Evolutionary conservation across 257 asterid genomes (phyloP).

Genomic region (Fraxinus quadrangulata): DNA sequence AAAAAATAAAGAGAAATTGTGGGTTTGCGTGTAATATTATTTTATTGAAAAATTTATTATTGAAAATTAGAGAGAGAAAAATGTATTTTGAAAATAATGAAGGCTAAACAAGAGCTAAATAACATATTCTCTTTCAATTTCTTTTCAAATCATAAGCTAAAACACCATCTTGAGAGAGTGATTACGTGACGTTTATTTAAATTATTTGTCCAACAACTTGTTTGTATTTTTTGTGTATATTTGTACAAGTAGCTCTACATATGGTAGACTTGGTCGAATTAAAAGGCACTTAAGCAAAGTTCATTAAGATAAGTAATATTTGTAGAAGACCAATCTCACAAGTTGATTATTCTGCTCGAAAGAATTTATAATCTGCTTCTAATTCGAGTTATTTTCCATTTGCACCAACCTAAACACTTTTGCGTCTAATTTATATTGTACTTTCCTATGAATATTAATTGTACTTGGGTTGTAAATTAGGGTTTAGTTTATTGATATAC

Average conservation of each 20-base stretch:
- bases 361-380: background rate
- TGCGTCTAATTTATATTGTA: background rate
- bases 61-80: too few relatives aligned
- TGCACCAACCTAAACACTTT: background rate
- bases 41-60: too few relatives aligned
- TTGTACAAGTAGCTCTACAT: background rate
- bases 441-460: background rate
- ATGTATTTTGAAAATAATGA: too few relatives aligned
- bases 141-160: background rate
- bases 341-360: background rate
- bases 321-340: background rate
- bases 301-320: background rate
- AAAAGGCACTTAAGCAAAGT: too few relatives aligned
- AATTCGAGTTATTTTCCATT: background rate
- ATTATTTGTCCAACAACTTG: background rate
- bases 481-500: conserved; percentile 33
- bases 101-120: too few relatives aligned
- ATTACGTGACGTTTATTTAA: background rate
- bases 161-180: background rate
- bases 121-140: too few relatives aligned
- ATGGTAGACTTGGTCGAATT: background rate
- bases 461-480: conserved; percentile 24
- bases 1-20: too few relatives aligned
- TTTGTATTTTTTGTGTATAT: too few relatives aligned
- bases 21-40: too few relatives aligned